A percentile compares a stretch with the other conserved stretches of the same genome.
Evolutionary conservation across 2,329 filamentous ascomycete species (phyloP).

Genomic region (Aspergillus sp.): DNA sequence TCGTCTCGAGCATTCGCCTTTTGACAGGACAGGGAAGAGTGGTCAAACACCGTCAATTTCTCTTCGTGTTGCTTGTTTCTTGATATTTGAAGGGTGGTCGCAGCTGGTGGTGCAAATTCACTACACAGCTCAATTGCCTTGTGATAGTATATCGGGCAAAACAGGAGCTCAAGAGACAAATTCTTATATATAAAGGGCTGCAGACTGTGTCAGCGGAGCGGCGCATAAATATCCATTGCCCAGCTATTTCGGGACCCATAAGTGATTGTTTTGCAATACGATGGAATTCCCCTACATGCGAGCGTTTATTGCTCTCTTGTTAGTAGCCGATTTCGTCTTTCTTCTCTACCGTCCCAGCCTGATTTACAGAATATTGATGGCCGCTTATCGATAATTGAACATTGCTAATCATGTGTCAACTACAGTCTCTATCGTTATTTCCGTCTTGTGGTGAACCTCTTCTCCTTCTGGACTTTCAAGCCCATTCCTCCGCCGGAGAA

Average conservation of each 20-base stretch:
- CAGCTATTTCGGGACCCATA: not conserved
- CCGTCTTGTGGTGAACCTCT: conserved; percentile 77
- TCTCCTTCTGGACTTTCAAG: conserved; percentile 83
- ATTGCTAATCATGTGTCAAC: too few relatives aligned
- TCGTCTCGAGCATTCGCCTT: too few relatives aligned
- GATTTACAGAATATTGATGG: too few relatives aligned
- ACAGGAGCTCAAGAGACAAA: not conserved
- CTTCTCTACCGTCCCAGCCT: not conserved
- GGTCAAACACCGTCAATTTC: too few relatives aligned
- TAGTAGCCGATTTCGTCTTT: conserved; percentile 17
- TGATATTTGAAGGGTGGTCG: not conserved
- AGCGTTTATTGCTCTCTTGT: conserved; percentile 43
- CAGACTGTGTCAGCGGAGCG: not conserved
- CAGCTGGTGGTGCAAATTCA: not conserved
- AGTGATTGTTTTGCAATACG: not conserved
- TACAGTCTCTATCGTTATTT: conserved; percentile 81
- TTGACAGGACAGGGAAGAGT: too few relatives aligned
- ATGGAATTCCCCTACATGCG: conserved; percentile 40
- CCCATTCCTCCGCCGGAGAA: conserved; percentile 79
- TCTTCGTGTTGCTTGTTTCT: too few relatives aligned
- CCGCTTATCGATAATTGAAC: too few relatives aligned
- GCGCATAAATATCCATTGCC: not conserved
- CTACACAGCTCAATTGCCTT: not conserved
- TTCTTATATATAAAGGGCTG: not conserved
- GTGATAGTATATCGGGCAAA: not conserved